A percentile compares a stretch with the other conserved stretches of the same genome.
phyloP scores from a whole-genome alignment of 2,329 filamentous ascomycete genomes.

The Fusarium luffae region DNA sequence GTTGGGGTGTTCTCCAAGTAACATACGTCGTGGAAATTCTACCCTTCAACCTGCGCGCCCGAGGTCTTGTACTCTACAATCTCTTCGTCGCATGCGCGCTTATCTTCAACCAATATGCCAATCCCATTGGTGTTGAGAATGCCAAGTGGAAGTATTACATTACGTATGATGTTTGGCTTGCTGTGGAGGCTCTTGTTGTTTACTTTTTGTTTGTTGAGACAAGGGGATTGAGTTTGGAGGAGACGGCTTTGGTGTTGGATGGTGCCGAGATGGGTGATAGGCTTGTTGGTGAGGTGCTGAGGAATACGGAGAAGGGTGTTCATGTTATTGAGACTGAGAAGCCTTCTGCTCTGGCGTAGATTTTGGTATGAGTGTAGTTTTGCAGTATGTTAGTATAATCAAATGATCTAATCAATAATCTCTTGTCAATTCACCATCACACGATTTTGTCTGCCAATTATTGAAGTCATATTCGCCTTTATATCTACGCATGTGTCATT shows the following conservation, averaged over 20 bases:
- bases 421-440: fast-evolving
- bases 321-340: slow-evolving; percentile 13
- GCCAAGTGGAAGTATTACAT: slow-evolving; percentile 18
- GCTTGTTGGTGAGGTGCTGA: slow-evolving; percentile 13
- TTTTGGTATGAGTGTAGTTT: fast-evolving
- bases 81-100: slow-evolving; percentile 9
- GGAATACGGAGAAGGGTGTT: slow-evolving; percentile 6
- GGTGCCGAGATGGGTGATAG: slow-evolving; percentile 45
- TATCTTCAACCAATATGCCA: slow-evolving; percentile 21
- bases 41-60: slow-evolving; percentile 7
- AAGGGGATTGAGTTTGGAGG: slow-evolving; percentile 1
- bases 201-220: slow-evolving; percentile 24
- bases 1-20: slow-evolving; percentile 21
- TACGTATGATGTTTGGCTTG: slow-evolving; percentile 13
- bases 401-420: not conserved
- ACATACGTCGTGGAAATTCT: slow-evolving; percentile 20
- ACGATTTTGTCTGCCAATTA: not conserved
- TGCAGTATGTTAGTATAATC: not conserved
- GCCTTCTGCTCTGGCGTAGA: not conserved
- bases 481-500: not conserved
- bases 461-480: too few relatives aligned
- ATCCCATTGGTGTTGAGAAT: slow-evolving; percentile 11
- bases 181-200: slow-evolving; percentile 10
- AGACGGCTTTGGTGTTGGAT: slow-evolving; percentile 44
- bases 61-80: slow-evolving; percentile 8